Percentiles rank a stretch among this genome's conserved stretches.
Evolutionary conservation across 148 eudicot genomes (phyloP).

Genomic region (Rhododendron molle): DNA sequence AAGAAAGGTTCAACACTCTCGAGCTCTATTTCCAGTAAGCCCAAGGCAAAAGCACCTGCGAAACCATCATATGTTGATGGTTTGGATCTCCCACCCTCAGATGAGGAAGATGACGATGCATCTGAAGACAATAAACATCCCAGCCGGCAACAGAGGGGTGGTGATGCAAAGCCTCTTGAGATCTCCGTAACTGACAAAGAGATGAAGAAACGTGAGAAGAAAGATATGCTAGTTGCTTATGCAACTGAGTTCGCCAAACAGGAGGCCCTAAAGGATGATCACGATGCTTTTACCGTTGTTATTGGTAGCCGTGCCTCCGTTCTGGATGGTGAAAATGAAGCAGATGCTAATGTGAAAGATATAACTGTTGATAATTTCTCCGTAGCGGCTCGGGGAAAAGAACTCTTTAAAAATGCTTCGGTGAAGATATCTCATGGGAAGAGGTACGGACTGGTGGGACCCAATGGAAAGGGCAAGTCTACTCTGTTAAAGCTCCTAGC

Average conservation of each 20-base stretch:
- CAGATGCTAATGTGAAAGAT: slow-evolving; percentile 53
- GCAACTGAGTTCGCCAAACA: slow-evolving; percentile 22
- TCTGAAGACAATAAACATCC: slow-evolving; percentile 9
- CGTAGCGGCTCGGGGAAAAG: slow-evolving; percentile 55
- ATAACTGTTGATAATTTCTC: slow-evolving; percentile 48
- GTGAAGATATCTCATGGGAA: slow-evolving; percentile 58
- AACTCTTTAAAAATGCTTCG: slow-evolving; percentile 50
- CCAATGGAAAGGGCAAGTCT: slow-evolving; percentile 63
- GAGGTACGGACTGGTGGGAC: slow-evolving; percentile 63
- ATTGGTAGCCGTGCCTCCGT: slow-evolving; percentile 41
- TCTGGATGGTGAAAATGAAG: slow-evolving; percentile 50
- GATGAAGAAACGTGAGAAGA: slow-evolving; percentile 29
- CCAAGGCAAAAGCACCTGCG: slow-evolving; percentile 22
- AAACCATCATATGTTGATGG: slow-evolving; percentile 27
- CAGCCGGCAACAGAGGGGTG: slow-evolving; percentile 9
- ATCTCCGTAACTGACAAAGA: slow-evolving; percentile 28
- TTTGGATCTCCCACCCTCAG: slow-evolving; percentile 34
- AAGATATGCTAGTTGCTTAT: slow-evolving; percentile 20
- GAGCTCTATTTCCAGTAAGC: slow-evolving; percentile 19
- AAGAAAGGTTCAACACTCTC: slow-evolving; percentile 22
- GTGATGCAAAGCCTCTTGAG: slow-evolving; percentile 20
- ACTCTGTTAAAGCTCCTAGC: slow-evolving; percentile 49
- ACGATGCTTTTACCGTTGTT: slow-evolving; percentile 48
- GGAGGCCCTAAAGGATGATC: slow-evolving; percentile 48
- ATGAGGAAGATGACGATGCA: slow-evolving; percentile 25